A percentile compares a stretch with the other conserved stretches of the same genome.
Conservation (phyloP, 1,284 basidiomycete genomes). For the Trichosporon inkin region DNA sequence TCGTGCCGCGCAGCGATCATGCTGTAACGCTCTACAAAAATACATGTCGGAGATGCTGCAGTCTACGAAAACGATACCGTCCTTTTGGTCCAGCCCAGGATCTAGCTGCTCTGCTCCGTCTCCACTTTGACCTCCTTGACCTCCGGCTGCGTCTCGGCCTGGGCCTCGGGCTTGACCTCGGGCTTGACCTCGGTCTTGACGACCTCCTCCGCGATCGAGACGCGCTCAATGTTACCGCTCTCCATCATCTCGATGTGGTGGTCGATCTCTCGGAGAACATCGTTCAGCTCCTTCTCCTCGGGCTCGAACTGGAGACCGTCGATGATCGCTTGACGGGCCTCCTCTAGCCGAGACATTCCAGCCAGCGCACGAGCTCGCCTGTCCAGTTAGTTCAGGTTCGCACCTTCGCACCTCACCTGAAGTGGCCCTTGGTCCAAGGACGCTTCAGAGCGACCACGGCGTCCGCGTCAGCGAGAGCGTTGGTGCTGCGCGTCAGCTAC, state of each 20-base stretch:
- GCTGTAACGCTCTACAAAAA: background rate
- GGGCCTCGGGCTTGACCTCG: conserved; percentile 29
- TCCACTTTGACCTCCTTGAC: conserved; percentile 3
- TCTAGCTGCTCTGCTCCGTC: background rate
- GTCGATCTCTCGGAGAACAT: background rate
- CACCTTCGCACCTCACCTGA: conserved; percentile 68
- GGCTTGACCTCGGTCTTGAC: conserved; percentile 31
- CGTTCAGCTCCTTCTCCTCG: conserved; percentile 61
- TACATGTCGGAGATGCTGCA: background rate
- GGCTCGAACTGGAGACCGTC: conserved; percentile 88
- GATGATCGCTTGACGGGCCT: conserved; percentile 76
- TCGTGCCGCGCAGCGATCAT: background rate
- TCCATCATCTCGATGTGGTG: background rate
- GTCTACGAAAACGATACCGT: conserved; percentile 2
- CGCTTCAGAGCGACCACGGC: conserved; percentile 77
- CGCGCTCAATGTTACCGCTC: background rate
- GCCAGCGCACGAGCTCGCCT: conserved; percentile 60
- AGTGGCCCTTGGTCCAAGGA: conserved; percentile 93
- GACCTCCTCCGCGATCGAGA: background rate
- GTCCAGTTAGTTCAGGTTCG: background rate
- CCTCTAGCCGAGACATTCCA: conserved; percentile 65
- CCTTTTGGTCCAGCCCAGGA: background rate
- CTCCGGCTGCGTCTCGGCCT: conserved; percentile 38
- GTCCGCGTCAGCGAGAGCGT: conserved; percentile 86
- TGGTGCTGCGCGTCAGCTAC: conserved; percentile 53